These are phyloP conservation scores for Mycena sanguinolenta DNA, from an alignment of 768 basidiomycete genomes.

Conservation along the genomic window DNA sequence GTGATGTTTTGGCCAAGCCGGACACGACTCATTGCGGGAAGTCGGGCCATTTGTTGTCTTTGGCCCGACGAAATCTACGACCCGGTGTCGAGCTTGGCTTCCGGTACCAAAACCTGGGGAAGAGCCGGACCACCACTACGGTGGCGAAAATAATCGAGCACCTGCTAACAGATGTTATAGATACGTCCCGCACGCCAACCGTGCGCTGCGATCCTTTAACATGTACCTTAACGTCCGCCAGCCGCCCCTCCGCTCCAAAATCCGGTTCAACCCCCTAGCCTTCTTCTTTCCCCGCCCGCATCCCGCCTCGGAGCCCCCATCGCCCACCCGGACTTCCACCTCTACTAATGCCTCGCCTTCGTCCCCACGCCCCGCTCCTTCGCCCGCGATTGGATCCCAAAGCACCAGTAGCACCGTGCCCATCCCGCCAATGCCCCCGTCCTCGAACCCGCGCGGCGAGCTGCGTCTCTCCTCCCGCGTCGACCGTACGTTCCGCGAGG, in stretches of 20 bases:
- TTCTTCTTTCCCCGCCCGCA: slow-evolving; percentile 73
- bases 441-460: slow-evolving; percentile 93
- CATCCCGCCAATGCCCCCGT: slow-evolving; percentile 89
- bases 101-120: no score
- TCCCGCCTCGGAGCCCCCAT: slow-evolving; percentile 45
- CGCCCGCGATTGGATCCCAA: slow-evolving; percentile 44
- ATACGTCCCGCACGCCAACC: slow-evolving; percentile 97
- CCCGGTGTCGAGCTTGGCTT: no score
- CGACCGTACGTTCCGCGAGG: slow-evolving; percentile 84
- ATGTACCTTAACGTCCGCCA: slow-evolving; percentile 96
- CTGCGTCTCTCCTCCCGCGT: slow-evolving; percentile 95
- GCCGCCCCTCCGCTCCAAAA: slow-evolving; percentile 73
- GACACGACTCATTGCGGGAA: no score
- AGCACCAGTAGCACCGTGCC: slow-evolving; percentile 51
- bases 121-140: no score
- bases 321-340: slow-evolving; percentile 42
- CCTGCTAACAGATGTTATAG: slow-evolving; percentile 54
- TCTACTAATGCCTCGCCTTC: slow-evolving; percentile 41
- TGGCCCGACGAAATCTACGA: no score
- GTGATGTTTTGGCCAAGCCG: no score
- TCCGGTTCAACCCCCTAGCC: slow-evolving; percentile 63
- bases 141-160: slow-evolving; percentile 19
- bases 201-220: slow-evolving; percentile 91
- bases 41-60: no score
- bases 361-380: slow-evolving; percentile 50